phyloP scores from a whole-genome alignment of 306 rosid genomes.

The Rosa multiflora region DNA sequence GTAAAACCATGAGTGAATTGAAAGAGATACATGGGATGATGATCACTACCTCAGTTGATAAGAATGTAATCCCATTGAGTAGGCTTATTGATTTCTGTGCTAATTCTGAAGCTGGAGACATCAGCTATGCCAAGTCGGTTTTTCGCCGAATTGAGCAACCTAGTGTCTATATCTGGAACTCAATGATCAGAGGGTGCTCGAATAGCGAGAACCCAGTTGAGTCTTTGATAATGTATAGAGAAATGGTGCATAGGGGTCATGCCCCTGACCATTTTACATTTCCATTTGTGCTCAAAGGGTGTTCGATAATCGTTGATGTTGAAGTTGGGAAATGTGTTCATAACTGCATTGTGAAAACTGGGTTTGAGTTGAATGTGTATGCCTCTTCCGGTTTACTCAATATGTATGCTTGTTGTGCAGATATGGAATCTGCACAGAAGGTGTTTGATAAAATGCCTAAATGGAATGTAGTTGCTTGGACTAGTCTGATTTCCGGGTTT shows the following conservation, averaged over 20 bases:
- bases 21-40: constrained; percentile 51
- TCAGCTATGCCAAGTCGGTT: constrained; percentile 48
- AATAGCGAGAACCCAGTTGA: constrained; percentile 40
- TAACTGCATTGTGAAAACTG: constrained; percentile 51
- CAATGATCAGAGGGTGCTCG: constrained; percentile 66
- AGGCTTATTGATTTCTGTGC: constrained; percentile 65
- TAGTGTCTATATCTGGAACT: constrained; percentile 69
- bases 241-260: constrained; percentile 56
- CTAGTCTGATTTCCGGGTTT: constrained; percentile 66
- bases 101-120: constrained; percentile 49
- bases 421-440: constrained; percentile 37
- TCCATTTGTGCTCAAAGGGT: constrained; percentile 69
- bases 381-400: constrained; percentile 56
- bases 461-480: constrained; percentile 82
- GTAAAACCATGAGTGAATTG: constrained; percentile 50
- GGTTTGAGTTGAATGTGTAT: constrained; percentile 55
- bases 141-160: constrained; percentile 51
- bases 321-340: constrained; percentile 57
- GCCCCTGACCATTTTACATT: constrained; percentile 69
- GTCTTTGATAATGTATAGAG: constrained; percentile 45
- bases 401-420: constrained; percentile 52
- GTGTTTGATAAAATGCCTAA: constrained; percentile 65
- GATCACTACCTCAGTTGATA: constrained; percentile 48
- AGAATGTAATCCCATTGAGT: constrained; percentile 51
- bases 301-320: constrained; percentile 33